These are phyloP conservation scores for Backusella australiensis DNA, from an alignment of 192 early-diverging fungal genomes.

Conservation along the genomic window DNA sequence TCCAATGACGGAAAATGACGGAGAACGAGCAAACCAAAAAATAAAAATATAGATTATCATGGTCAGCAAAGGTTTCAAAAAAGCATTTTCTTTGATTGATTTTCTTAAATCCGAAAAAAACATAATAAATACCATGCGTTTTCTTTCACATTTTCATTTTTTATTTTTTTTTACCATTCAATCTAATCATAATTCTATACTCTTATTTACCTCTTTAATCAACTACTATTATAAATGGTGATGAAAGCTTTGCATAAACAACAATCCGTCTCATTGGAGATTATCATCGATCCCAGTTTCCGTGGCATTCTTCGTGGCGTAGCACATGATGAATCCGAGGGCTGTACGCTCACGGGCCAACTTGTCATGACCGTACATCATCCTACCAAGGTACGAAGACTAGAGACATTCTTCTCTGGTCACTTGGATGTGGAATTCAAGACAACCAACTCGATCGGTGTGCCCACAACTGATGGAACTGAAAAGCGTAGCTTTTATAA, in stretches of 20 bases:
- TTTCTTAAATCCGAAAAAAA: neutral
- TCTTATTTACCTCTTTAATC: neutral
- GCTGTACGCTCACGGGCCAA: constrained; percentile 19
- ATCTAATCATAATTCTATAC: neutral
- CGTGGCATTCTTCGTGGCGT: constrained; percentile 20
- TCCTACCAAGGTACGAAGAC: constrained; percentile 14
- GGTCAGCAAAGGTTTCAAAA: neutral
- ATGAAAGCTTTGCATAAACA: neutral
- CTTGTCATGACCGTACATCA: neutral
- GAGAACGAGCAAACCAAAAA: neutral
- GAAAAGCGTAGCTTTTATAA: neutral
- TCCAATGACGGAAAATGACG: neutral
- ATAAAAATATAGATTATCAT: neutral
- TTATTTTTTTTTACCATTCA: neutral
- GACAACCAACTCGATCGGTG: neutral
- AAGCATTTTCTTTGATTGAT: neutral
- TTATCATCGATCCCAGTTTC: neutral
- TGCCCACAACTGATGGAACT: neutral
- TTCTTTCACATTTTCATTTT: neutral
- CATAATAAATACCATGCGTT: neutral
- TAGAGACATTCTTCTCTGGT: constrained; percentile 16
- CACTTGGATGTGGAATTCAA: constrained; percentile 18
- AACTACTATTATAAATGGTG: neutral
- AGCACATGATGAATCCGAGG: constrained; percentile 31
- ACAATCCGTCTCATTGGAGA: neutral